These are phyloP conservation scores for Scutellaria baicalensis DNA, from an alignment of 257 asterid genomes.

Conservation along the genomic window DNA sequence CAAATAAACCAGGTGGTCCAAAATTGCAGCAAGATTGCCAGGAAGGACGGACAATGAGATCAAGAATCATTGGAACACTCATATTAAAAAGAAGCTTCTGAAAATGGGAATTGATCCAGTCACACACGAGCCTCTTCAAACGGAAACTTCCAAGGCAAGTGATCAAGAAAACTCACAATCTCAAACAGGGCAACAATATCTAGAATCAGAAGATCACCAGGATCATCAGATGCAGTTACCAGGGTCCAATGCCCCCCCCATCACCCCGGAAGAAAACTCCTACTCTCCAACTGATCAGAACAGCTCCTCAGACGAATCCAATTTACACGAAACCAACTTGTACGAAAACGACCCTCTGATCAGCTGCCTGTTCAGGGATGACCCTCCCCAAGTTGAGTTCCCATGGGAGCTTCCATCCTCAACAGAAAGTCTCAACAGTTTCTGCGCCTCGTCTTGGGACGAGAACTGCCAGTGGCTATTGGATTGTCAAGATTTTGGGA, in stretches of 20 bases:
- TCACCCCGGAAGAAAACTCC: constrained; percentile 24
- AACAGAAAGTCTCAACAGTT: not conserved
- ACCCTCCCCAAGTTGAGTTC: constrained; percentile 21
- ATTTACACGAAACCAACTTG: constrained; percentile 7
- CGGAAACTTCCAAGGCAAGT: constrained; percentile 20
- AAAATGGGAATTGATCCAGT: constrained; percentile 92
- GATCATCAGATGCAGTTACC: not conserved
- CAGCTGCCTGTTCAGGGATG: constrained; percentile 40
- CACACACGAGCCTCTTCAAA: constrained; percentile 64
- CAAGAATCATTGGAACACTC: constrained; percentile 96
- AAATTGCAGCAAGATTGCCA: constrained; percentile 83
- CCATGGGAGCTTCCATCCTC: constrained; percentile 38
- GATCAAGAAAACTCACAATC: constrained; percentile 15
- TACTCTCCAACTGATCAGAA: constrained; percentile 41
- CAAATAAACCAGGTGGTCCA: constrained; percentile 59
- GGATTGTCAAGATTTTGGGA: constrained; percentile 75
- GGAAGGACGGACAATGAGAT: constrained; percentile 96
- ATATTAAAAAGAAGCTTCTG: constrained; percentile 81
- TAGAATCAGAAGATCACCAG: constrained; percentile 11
- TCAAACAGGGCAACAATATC: not conserved
- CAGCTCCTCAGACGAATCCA: constrained; percentile 50
- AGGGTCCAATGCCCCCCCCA: not conserved
- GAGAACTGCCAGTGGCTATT: constrained; percentile 52
- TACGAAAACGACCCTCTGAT: constrained; percentile 49
- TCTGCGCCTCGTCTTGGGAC: constrained; percentile 37